A percentile compares a stretch with the other conserved stretches of the same genome.
These are phyloP conservation scores for Ceratocystis ficicola DNA, from an alignment of 2,329 filamentous ascomycete genomes.

Conservation along the genomic window DNA sequence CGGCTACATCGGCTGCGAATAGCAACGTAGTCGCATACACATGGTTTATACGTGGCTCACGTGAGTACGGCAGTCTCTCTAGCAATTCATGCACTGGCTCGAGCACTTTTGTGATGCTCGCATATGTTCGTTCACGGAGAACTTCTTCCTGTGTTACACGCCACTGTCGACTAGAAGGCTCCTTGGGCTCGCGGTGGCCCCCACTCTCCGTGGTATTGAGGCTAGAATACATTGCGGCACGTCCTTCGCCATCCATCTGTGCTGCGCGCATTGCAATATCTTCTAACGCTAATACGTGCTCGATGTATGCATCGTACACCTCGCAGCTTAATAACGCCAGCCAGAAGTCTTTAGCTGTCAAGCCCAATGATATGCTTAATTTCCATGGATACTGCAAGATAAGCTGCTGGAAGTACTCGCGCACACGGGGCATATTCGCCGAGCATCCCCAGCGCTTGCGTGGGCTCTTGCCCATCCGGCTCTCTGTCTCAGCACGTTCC, in stretches of 20 bases:
- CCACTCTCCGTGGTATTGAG: too few relatives aligned
- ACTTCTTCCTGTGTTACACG: background rate
- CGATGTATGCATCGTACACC: constrained; percentile 60
- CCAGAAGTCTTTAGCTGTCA: constrained; percentile 58
- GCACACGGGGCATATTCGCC: constrained; percentile 36
- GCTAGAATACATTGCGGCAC: too few relatives aligned
- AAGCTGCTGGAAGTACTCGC: constrained; percentile 61
- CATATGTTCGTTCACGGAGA: constrained; percentile 36
- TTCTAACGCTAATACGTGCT: constrained; percentile 35
- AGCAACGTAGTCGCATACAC: constrained; percentile 62
- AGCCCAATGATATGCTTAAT: constrained; percentile 38
- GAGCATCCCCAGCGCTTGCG: constrained; percentile 34
- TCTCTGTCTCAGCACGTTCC: background rate
- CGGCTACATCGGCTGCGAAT: constrained; percentile 58
- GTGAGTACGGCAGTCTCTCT: constrained; percentile 56
- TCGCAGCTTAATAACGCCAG: constrained; percentile 69
- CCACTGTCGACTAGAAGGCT: background rate
- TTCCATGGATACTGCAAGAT: constrained; percentile 66
- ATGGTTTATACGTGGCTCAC: constrained; percentile 52
- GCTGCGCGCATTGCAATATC: constrained; percentile 20
- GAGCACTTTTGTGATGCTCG: constrained; percentile 50
- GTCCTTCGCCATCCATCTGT: background rate
- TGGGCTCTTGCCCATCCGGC: background rate
- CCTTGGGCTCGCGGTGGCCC: too few relatives aligned
- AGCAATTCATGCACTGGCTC: constrained; percentile 59